Percentiles rank a stretch among this genome's conserved stretches.
These are phyloP conservation scores for Batkoa obscura DNA, from an alignment of 371 early-diverging fungal genomes.

Conservation along the genomic window DNA sequence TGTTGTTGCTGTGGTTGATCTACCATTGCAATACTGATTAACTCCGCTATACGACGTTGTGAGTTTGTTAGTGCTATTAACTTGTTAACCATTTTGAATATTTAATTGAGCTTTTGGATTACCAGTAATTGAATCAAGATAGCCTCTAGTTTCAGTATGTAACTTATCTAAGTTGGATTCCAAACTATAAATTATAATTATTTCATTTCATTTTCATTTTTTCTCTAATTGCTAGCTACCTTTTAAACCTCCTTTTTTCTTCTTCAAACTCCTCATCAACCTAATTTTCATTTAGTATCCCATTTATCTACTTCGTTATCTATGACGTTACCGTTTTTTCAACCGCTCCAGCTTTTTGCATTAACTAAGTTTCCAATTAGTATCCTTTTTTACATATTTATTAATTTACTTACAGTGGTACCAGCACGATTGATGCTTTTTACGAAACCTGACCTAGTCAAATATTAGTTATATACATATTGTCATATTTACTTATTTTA, in stretches of 20 bases:
- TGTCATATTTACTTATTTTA: constrained; percentile 9
- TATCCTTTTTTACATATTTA: not conserved
- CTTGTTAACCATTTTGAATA: no score
- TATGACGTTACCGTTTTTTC: constrained; percentile 34
- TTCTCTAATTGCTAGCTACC: constrained; percentile 14
- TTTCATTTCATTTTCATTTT: not conserved
- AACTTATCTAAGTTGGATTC: constrained; percentile 71
- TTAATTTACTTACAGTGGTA: constrained; percentile 29
- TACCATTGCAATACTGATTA: constrained; percentile 48
- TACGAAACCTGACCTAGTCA: constrained; percentile 52
- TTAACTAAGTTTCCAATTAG: constrained; percentile 18
- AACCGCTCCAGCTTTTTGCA: constrained; percentile 46
- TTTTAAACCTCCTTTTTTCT: constrained; percentile 60
- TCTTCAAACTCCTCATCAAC: constrained; percentile 71
- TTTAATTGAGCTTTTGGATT: not conserved
- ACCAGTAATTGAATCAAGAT: constrained; percentile 66
- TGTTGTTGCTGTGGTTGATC: constrained; percentile 20
- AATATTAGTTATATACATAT: not conserved
- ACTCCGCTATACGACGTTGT: constrained; percentile 61
- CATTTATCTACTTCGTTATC: not conserved
- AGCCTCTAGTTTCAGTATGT: constrained; percentile 83
- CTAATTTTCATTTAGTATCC: constrained; percentile 6
- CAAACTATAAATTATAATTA: constrained; percentile 26
- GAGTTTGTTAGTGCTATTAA: constrained; percentile 53
- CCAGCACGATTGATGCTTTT: constrained; percentile 71